phyloP scores from a whole-genome alignment of 2,329 filamentous ascomycete genomes.

The Diplodia seriata region DNA sequence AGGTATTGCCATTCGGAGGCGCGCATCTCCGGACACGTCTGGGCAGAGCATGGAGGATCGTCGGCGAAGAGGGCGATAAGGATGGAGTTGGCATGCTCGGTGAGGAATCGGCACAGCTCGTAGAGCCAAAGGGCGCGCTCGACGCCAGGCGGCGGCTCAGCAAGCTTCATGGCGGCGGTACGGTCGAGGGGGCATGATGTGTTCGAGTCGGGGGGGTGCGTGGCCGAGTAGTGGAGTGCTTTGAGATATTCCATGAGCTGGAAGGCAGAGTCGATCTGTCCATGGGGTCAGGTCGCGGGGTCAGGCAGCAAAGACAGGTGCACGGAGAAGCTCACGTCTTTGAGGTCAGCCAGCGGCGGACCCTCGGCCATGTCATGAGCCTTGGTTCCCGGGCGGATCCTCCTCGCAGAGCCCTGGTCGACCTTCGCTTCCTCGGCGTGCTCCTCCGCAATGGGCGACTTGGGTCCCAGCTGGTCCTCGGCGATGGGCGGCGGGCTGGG shows the following conservation, averaged over 20 bases:
- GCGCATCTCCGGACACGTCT: constrained; percentile 96
- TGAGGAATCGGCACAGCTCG: constrained; percentile 95
- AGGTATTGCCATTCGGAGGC: constrained; percentile 99
- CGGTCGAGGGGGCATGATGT: constrained; percentile 76
- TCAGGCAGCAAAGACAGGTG: constrained; percentile 9
- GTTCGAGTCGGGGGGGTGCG: constrained; percentile 62
- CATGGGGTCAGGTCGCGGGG: constrained; percentile 37
- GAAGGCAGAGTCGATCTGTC: constrained; percentile 92
- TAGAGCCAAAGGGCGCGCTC: constrained; percentile 95
- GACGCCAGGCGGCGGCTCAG: constrained; percentile 79
- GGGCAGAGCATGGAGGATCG: constrained; percentile 82
- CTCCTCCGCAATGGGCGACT: constrained; percentile 71
- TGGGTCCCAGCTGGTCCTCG: constrained; percentile 87
- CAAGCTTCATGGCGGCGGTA: constrained; percentile 75
- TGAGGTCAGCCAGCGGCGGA: constrained; percentile 83
- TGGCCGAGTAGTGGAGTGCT: constrained; percentile 84
- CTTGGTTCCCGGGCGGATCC: constrained; percentile 91
- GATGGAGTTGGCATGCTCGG: constrained; percentile 90
- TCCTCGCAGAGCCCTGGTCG: constrained; percentile 77
- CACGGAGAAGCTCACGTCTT: constrained; percentile 57
- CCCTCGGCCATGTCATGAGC: constrained; percentile 92
- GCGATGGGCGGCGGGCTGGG: constrained; percentile 94
- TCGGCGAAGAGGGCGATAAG: constrained; percentile 94
- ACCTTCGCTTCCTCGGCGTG: constrained; percentile 57
- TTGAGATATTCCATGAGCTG: constrained; percentile 97